These are phyloP conservation scores for Astrephomene gubernaculifera DNA, from an alignment of 139 green algal species.

Conservation along the genomic window DNA sequence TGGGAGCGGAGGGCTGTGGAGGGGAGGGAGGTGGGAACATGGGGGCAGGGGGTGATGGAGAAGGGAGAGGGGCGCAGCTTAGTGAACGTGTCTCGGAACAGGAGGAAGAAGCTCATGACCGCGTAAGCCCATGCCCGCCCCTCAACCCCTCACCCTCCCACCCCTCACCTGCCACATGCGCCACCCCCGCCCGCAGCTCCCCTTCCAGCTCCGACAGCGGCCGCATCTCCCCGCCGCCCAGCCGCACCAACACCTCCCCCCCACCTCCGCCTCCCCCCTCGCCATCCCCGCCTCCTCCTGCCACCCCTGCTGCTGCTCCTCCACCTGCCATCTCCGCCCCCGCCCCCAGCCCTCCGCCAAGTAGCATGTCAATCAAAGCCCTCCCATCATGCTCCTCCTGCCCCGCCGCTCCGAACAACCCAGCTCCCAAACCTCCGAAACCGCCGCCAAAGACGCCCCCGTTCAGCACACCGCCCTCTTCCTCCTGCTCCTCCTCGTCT, in stretches of 20 bases:
- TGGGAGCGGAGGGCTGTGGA: slow-evolving; percentile 15
- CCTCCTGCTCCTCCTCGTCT: no score
- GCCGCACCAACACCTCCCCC: slow-evolving; percentile 19
- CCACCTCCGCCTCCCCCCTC: background rate
- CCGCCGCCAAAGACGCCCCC: no score
- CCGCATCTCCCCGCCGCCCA: background rate
- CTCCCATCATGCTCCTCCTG: no score
- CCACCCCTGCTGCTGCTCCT: background rate
- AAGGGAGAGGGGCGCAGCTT: background rate
- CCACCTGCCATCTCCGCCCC: background rate
- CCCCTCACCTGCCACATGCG: slow-evolving; percentile 33
- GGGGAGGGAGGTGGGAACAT: background rate
- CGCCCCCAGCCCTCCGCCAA: background rate
- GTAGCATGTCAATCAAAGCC: no score
- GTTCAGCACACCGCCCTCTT: no score
- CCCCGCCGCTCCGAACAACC: no score
- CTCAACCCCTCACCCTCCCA: background rate
- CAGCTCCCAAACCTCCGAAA: no score
- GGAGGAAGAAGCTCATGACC: background rate
- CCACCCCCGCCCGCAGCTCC: slow-evolving; percentile 31
- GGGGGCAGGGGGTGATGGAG: background rate
- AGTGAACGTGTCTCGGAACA: background rate
- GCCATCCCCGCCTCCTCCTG: background rate
- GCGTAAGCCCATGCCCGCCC: background rate
- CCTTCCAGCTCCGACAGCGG: slow-evolving; percentile 28